Evolutionary conservation across 148 eudicot species (phyloP).

Genomic region (Fagopyrum homotropicum): DNA sequence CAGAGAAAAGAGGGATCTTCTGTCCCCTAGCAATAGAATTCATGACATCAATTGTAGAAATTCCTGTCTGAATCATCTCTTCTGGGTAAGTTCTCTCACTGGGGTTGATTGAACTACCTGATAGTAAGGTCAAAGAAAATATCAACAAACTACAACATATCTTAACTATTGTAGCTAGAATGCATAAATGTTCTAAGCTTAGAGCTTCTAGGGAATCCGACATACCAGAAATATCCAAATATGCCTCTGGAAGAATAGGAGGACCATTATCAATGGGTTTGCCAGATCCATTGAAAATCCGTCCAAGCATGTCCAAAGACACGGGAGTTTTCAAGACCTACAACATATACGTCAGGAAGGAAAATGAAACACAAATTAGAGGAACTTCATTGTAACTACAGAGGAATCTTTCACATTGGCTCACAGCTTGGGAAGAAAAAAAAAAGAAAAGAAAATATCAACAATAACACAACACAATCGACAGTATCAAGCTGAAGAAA

Average conservation of each 20-base stretch:
- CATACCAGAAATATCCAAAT: slow-evolving; percentile 70
- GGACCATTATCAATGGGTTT: slow-evolving; percentile 84
- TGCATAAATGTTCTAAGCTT: slow-evolving; percentile 2
- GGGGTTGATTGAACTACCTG: slow-evolving; percentile 81
- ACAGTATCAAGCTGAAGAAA: background rate
- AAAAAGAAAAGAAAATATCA: background rate
- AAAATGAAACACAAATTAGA: background rate
- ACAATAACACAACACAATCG: background rate
- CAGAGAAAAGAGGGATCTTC: slow-evolving; percentile 75
- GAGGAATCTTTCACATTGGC: background rate
- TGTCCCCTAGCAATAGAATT: slow-evolving; percentile 82
- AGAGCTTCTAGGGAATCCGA: background rate
- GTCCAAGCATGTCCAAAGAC: slow-evolving; percentile 79
- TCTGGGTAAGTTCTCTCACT: slow-evolving; percentile 79
- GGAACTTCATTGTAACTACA: background rate
- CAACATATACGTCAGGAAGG: background rate
- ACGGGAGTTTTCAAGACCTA: slow-evolving; percentile 82
- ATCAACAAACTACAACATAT: background rate
- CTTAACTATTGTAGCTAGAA: background rate
- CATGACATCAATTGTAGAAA: slow-evolving; percentile 80
- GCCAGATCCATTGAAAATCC: slow-evolving; percentile 77
- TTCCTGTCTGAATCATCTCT: slow-evolving; percentile 82
- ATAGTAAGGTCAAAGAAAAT: slow-evolving; percentile 12
- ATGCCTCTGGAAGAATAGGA: slow-evolving; percentile 76
- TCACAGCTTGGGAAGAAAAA: background rate